Conservation (phyloP, 768 basidiomycete genomes). For the Pisolithus marmoratus region DNA sequence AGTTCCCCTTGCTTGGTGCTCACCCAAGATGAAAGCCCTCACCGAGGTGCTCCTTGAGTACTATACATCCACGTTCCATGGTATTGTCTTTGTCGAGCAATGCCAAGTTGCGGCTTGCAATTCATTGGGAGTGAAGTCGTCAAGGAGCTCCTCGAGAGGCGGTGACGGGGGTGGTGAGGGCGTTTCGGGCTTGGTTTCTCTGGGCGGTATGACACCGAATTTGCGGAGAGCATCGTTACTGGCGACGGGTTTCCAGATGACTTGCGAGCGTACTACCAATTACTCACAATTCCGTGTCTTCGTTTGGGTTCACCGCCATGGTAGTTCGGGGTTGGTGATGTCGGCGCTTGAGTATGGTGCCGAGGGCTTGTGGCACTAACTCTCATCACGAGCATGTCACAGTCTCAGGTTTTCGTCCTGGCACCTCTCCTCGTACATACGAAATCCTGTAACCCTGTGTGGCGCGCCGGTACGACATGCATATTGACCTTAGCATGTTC, state of each 20-base stretch:
- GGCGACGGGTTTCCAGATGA: background rate
- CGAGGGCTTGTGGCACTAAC: no score
- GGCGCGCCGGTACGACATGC: no score
- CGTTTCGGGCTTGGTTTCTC: slow-evolving; percentile 56
- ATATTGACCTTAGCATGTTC: no score
- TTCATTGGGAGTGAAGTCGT: slow-evolving; percentile 56
- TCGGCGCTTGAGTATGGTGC: no score
- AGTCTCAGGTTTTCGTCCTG: no score
- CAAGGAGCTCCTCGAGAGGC: slow-evolving; percentile 59
- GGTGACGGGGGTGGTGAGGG: slow-evolving; percentile 83
- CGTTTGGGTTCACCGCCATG: slow-evolving; percentile 76
- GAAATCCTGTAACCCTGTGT: no score
- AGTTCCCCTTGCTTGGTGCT: slow-evolving; percentile 57
- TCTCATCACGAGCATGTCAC: no score
- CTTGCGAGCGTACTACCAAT: no score
- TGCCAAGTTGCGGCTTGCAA: slow-evolving; percentile 73
- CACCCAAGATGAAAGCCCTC: slow-evolving; percentile 65
- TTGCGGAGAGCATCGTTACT: slow-evolving; percentile 94
- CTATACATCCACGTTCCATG: slow-evolving; percentile 57
- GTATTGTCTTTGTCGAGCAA: slow-evolving; percentile 85
- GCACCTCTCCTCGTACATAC: no score
- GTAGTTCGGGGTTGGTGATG: slow-evolving; percentile 2
- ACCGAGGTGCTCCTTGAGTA: slow-evolving; percentile 55
- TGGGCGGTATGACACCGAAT: slow-evolving; percentile 84
- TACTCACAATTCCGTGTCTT: slow-evolving; percentile 95